Evolutionary conservation across 2,329 filamentous ascomycete genomes (phyloP).

Genomic region (Trematosphaeria pertusa): DNA sequence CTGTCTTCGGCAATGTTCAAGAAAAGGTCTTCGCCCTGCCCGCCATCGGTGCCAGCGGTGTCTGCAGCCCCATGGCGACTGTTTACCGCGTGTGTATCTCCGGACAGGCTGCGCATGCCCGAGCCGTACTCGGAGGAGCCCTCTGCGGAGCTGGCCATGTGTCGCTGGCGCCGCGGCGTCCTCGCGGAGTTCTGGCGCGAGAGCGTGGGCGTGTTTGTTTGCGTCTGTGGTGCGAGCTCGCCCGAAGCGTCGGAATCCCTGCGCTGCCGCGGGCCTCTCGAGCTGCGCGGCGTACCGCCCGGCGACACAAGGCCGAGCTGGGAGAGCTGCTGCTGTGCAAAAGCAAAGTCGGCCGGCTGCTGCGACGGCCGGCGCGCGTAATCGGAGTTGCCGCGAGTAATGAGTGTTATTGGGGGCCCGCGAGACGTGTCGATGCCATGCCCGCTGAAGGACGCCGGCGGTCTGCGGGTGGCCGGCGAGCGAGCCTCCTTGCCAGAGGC

Average conservation of each 20-base stretch:
- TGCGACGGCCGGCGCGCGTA: slow-evolving; percentile 38
- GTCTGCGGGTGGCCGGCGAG: slow-evolving; percentile 44
- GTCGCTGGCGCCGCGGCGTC: slow-evolving; percentile 10
- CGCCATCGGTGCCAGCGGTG: slow-evolving; percentile 29
- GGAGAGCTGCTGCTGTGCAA: slow-evolving; percentile 36
- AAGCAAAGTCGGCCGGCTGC: slow-evolving; percentile 35
- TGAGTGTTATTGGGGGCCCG: slow-evolving; percentile 60
- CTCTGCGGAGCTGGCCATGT: slow-evolving; percentile 40
- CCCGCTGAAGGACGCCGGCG: slow-evolving; percentile 57
- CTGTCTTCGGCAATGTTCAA: slow-evolving; percentile 51
- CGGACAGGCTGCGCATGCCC: slow-evolving; percentile 32
- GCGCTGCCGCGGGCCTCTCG: slow-evolving; percentile 20
- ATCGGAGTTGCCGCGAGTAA: slow-evolving; percentile 51
- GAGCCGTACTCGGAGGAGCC: slow-evolving; percentile 42
- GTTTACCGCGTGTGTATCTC: slow-evolving; percentile 23
- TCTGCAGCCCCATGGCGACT: slow-evolving; percentile 24
- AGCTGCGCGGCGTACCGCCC: slow-evolving; percentile 17
- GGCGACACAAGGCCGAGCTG: slow-evolving; percentile 32
- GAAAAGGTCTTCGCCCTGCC: slow-evolving; percentile 50
- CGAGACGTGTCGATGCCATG: slow-evolving; percentile 59
- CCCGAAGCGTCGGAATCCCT: slow-evolving; percentile 22
- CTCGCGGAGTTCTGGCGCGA: slow-evolving; percentile 18
- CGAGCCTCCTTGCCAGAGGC: slow-evolving; percentile 36
- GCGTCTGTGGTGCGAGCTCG: slow-evolving; percentile 22
- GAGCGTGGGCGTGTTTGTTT: slow-evolving; percentile 20